Base-by-base conservation (phyloP, 495 filamentous ascomycete species). In the Penicillium roqueforti region DNA sequence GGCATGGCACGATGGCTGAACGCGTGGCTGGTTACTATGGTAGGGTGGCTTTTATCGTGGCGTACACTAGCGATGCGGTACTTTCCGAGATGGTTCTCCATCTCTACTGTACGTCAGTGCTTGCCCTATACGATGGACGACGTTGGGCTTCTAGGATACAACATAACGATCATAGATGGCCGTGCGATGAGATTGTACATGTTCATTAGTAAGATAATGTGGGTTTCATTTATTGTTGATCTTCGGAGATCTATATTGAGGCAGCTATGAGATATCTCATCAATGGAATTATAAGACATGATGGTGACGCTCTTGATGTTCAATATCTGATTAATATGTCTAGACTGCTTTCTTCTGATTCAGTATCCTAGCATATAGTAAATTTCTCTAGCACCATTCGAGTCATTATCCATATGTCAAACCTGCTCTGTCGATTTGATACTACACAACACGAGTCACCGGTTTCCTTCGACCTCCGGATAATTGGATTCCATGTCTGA, bases 21-120 rank as follows among this genome's bases (percentile, higher is more conserved):
- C 48, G 48, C 18, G 19, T 43, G 38, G 14, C 26, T 43, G 28
- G 39, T 52, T 52, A 39, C 49, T 40, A 52, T 31, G 28, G 28
- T 44, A 40, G 39, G 18, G 8, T 18, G 14, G 28, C 36, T 51
- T 41, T 23, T 26, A 20, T 34, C 23, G n/a, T 43, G 29, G 14
- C 28, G 4, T 52, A 19, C 20, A 23, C 29, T 28, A 43, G 28
- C 29, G 26, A 28, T 32, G n/a, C 25, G 49, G 49, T 44, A 14
- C 13, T 28, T 36, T 28, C 40, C 31, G 40, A 52, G 28, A 36
- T 43, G 26, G 3, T 19, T 44, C 18, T 26, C 13, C 23, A 29
- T 39, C 47, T 40, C 29, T 19, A 25, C 23, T 3, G 7, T 36
- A 50, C 25, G 47, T 31, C 47, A 32, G 47, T 29, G n/a, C 16